These are phyloP conservation scores for Austropuccinia psidii DNA, from an alignment of 1,284 basidiomycete species.

Conservation along the genomic window DNA sequence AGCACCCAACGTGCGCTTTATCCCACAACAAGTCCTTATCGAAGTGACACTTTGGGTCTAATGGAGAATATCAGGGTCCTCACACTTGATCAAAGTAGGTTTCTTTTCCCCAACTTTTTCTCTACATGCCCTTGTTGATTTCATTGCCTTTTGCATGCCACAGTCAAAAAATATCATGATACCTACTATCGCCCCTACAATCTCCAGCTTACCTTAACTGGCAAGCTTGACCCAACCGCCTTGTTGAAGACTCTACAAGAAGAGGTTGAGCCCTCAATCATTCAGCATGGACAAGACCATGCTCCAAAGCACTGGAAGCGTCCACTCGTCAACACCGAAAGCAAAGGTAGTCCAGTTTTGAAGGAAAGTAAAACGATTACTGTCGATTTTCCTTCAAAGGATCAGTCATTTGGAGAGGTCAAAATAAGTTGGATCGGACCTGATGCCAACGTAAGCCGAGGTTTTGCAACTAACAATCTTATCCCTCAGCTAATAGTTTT, in stretches of 20 bases:
- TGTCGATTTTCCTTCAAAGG: slow-evolving; percentile 91
- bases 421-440: slow-evolving; percentile 73
- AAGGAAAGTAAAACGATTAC: slow-evolving; percentile 56
- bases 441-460: slow-evolving; percentile 62
- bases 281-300: slow-evolving; percentile 61
- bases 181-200: slow-evolving; percentile 95
- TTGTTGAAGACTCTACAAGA: slow-evolving; percentile 66
- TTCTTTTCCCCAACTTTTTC: background rate
- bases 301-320: slow-evolving; percentile 79
- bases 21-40: slow-evolving; percentile 73
- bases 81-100: slow-evolving; percentile 74
- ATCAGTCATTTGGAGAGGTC: slow-evolving; percentile 88
- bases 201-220: slow-evolving; percentile 70
- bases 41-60: slow-evolving; percentile 92
- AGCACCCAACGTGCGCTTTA: slow-evolving; percentile 74
- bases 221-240: slow-evolving; percentile 54
- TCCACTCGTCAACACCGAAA: slow-evolving; percentile 83
- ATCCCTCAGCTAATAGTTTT: background rate
- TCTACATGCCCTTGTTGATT: background rate
- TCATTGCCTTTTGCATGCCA: background rate
- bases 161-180: slow-evolving; percentile 81
- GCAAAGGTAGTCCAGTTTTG: slow-evolving; percentile 59
- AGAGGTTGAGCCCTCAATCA: slow-evolving; percentile 69
- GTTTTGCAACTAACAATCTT: background rate
- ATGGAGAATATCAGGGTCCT: slow-evolving; percentile 83